Evolutionary conservation across 73 alveolate species (phyloP).

Genomic region (Paramecium caudatum): DNA sequence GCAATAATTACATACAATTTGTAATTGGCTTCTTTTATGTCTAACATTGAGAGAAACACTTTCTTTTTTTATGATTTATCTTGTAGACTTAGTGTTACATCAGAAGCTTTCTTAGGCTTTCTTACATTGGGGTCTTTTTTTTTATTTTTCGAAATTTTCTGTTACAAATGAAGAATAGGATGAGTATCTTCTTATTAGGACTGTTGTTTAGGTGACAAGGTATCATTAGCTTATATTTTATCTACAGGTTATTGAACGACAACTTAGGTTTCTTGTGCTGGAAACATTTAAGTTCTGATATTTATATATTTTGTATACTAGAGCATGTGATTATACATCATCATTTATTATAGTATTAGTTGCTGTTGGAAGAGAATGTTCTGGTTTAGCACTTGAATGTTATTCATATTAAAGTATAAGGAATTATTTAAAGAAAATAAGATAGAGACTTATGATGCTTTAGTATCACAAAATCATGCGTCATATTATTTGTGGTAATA

Average conservation of each 20-base stretch:
- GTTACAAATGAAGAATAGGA: background rate
- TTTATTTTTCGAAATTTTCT: background rate
- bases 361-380: background rate
- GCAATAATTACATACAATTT: background rate
- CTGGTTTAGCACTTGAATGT: background rate
- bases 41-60: conserved; percentile 45
- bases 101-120: background rate
- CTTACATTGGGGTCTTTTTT: background rate
- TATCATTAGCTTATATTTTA: background rate
- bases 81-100: background rate
- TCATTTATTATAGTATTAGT: background rate
- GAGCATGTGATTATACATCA: conserved; percentile 7
- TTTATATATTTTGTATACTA: background rate
- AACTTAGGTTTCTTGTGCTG: background rate
- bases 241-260: background rate
- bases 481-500: background rate
- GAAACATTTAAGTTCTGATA: background rate
- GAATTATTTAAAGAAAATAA: conserved; percentile 17
- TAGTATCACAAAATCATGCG: background rate
- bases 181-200: background rate
- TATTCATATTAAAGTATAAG: conserved; percentile 36
- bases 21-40: background rate
- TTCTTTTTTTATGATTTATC: background rate
- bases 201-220: background rate
- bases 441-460: background rate